Percentiles rank a stretch among this genome's conserved stretches.
phyloP scores from a whole-genome alignment of 2,329 filamentous ascomycete species.

The Sclerotinia sclerotiorum region DNA sequence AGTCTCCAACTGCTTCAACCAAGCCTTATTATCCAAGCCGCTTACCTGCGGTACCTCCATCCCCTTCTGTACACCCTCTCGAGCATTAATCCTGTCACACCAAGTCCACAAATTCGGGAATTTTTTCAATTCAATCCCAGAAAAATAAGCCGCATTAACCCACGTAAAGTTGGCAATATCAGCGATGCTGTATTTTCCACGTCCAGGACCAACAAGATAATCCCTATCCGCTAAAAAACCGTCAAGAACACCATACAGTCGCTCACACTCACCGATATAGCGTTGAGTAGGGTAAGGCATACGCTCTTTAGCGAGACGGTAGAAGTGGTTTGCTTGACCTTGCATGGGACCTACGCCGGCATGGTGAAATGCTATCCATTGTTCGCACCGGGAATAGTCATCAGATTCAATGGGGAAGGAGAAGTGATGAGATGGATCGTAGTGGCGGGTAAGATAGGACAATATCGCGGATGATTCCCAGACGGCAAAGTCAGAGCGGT shows the following conservation, averaged over 20 bases:
- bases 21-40: slow-evolving; percentile 44
- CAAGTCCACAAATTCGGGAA: slow-evolving; percentile 68
- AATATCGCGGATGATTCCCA: slow-evolving; percentile 77
- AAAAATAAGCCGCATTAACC: slow-evolving; percentile 58
- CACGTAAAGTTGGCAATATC: slow-evolving; percentile 74
- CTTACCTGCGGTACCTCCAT: slow-evolving; percentile 56
- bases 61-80: slow-evolving; percentile 64
- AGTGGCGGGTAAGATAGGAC: slow-evolving; percentile 69
- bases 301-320: too few relatives aligned
- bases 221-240: slow-evolving; percentile 56
- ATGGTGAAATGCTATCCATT: slow-evolving; percentile 65
- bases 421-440: slow-evolving; percentile 68
- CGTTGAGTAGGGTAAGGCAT: too few relatives aligned
- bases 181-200: slow-evolving; percentile 61
- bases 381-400: slow-evolving; percentile 49
- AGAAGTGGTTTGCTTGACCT: too few relatives aligned
- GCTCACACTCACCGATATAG: slow-evolving; percentile 62
- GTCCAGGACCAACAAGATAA: slow-evolving; percentile 53
- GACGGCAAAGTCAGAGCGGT: slow-evolving; percentile 59
- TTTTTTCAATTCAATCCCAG: slow-evolving; percentile 61
- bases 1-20: slow-evolving; percentile 46
- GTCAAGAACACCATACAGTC: slow-evolving; percentile 72
- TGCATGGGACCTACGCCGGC: slow-evolving; percentile 14
- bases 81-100: slow-evolving; percentile 60
- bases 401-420: slow-evolving; percentile 54